These are phyloP conservation scores for Macrophomina phaseolina DNA, from an alignment of 2,329 filamentous ascomycete species.

Conservation along the genomic window DNA sequence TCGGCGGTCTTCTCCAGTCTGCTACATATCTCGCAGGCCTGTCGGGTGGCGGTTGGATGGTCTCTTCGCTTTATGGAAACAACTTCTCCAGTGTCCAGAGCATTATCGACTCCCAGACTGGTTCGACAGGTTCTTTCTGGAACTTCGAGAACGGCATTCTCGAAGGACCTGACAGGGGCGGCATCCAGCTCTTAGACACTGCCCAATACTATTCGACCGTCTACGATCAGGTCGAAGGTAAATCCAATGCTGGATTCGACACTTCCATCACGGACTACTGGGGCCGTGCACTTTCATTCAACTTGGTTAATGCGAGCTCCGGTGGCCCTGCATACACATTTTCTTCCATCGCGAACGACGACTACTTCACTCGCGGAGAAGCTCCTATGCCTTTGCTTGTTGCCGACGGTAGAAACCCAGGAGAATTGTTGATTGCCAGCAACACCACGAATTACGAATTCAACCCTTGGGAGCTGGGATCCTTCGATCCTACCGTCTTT, in stretches of 20 bases:
- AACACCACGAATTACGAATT: conserved; percentile 81
- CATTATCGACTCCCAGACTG: conserved; percentile 55
- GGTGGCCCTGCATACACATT: conserved; percentile 81
- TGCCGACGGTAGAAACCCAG: conserved; percentile 69
- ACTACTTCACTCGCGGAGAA: conserved; percentile 66
- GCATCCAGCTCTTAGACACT: conserved; percentile 60
- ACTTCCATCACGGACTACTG: conserved; percentile 86
- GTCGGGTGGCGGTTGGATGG: conserved; percentile 83
- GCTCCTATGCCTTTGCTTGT: conserved; percentile 77
- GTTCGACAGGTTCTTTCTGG: conserved; percentile 60
- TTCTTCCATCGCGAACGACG: conserved; percentile 73
- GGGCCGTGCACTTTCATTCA: conserved; percentile 82
- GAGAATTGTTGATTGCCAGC: conserved; percentile 64
- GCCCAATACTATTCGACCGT: conserved; percentile 69
- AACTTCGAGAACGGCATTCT: conserved; percentile 68
- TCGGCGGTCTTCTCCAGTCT: conserved; percentile 81
- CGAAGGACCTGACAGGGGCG: conserved; percentile 57
- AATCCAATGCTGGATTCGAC: conserved; percentile 66
- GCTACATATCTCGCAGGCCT: conserved; percentile 81
- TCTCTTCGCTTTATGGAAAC: conserved; percentile 77
- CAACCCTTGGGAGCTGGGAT: conserved; percentile 80
- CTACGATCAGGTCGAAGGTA: conserved; percentile 62
- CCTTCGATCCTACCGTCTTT: conserved; percentile 73
- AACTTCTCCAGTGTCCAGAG: conserved; percentile 75
- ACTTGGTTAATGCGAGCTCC: conserved; percentile 76